A percentile compares a stretch with the other conserved stretches of the same genome.
phyloP scores from a whole-genome alignment of 2,329 filamentous ascomycete species.

The Chrysoporthe puriensis region DNA sequence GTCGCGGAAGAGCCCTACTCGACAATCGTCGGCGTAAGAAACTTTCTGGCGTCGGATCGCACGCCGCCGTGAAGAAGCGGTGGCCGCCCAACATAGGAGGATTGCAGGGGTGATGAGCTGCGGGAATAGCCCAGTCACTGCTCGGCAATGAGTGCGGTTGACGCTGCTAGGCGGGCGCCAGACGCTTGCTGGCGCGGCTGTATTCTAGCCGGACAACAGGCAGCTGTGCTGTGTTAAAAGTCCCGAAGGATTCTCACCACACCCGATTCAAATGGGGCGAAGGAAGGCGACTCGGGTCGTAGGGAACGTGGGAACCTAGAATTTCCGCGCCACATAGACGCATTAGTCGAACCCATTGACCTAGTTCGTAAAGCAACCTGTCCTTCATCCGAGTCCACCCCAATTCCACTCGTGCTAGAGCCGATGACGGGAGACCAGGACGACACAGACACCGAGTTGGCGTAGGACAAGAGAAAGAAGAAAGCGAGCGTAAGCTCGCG shows the following conservation, averaged over 20 bases:
- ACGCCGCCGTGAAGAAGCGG: slow-evolving; percentile 12
- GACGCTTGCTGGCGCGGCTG: slow-evolving; percentile 26
- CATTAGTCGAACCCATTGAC: slow-evolving; percentile 2
- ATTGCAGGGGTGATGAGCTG: slow-evolving; percentile 9
- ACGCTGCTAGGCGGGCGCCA: slow-evolving; percentile 25
- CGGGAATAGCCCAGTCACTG: not conserved
- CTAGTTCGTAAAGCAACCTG: not conserved
- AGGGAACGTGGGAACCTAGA: not conserved
- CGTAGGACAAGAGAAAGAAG: not conserved
- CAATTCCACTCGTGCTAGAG: not conserved
- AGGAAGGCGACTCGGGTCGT: not conserved
- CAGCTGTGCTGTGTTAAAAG: not conserved
- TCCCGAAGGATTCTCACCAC: slow-evolving; percentile 12
- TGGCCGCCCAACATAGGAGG: slow-evolving; percentile 6
- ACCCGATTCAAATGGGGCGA: slow-evolving; percentile 5
- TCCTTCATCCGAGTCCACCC: not conserved
- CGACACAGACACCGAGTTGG: not conserved
- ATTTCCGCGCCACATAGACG: slow-evolving; percentile 4
- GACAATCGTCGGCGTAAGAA: too few species aligned
- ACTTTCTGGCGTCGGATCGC: not conserved
- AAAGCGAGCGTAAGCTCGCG: not conserved
- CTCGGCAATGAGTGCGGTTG: not conserved
- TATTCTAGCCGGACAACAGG: not conserved
- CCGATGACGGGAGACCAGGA: not conserved
- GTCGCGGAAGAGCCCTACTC: not conserved